Evolutionary conservation across 2,329 filamentous ascomycete species (phyloP).

Genomic region (Cladosporium sp.): DNA sequence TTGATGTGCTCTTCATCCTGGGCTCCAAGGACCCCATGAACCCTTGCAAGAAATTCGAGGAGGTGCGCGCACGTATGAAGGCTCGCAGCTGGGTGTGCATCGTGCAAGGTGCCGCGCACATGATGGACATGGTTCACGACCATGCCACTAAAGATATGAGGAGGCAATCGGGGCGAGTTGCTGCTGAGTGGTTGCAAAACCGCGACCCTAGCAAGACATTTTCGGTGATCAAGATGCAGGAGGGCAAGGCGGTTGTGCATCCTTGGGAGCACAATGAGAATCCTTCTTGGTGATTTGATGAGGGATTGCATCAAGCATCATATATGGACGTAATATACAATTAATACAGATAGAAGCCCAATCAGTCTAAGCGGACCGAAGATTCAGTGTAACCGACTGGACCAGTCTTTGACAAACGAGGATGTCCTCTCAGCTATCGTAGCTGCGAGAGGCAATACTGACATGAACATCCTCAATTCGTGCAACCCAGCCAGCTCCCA

Average conservation of each 20-base stretch:
- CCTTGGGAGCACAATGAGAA: slow-evolving; percentile 13
- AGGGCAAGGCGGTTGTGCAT: slow-evolving; percentile 12
- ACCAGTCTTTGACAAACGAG: no score
- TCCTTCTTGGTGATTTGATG: neutral
- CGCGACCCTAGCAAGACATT: slow-evolving; percentile 17
- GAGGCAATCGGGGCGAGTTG: slow-evolving; percentile 31
- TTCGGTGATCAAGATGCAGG: slow-evolving; percentile 13
- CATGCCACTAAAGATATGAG: slow-evolving; percentile 27
- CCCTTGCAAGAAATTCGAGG: slow-evolving; percentile 25
- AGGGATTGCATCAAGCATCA: no score
- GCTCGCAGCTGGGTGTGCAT: slow-evolving; percentile 34
- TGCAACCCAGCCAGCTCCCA: no score
- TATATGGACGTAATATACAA: neutral
- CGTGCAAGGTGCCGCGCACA: slow-evolving; percentile 37
- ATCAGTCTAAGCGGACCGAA: no score
- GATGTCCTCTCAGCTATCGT: no score
- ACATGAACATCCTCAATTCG: no score
- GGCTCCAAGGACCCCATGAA: slow-evolving; percentile 37
- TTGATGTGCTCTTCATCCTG: slow-evolving; percentile 38
- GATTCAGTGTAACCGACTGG: no score
- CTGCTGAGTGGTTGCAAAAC: slow-evolving; percentile 32
- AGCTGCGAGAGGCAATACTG: no score
- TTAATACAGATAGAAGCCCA: neutral
- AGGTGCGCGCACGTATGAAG: slow-evolving; percentile 35
- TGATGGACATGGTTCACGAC: slow-evolving; percentile 35